Conservation (phyloP, 768 basidiomycete genomes). For the Terana coerulea region DNA sequence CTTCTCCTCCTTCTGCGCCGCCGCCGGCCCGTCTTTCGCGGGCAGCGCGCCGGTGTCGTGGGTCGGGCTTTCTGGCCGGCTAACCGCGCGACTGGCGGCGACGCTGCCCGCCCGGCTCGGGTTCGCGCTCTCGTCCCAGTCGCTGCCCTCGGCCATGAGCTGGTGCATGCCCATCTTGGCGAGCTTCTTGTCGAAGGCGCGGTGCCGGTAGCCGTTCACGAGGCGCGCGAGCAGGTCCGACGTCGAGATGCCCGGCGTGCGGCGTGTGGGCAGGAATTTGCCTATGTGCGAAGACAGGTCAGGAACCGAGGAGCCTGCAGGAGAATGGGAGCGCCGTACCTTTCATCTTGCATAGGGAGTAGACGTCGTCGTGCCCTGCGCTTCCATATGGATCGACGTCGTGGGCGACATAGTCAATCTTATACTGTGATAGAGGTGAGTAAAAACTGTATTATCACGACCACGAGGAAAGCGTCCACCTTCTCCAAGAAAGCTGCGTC, state of each 20-base stretch:
- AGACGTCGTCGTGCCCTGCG: conserved; percentile 83
- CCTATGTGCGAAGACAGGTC: conserved; percentile 41
- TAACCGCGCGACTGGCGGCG: conserved; percentile 3
- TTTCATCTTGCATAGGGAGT: conserved; percentile 71
- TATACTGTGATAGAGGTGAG: conserved; percentile 32
- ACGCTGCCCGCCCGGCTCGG: conserved; percentile 14
- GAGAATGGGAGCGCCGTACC: conserved; percentile 50
- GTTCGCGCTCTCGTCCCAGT: conserved; percentile 27
- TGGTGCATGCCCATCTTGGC: conserved; percentile 81
- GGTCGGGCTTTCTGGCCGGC: conserved; percentile 10
- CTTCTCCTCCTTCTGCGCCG: too few species aligned
- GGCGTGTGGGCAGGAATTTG: conserved; percentile 91
- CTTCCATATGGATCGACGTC: conserved; percentile 87
- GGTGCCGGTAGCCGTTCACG: conserved; percentile 78
- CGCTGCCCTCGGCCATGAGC: conserved; percentile 55
- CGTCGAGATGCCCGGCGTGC: conserved; percentile 93
- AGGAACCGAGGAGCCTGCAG: neutral
- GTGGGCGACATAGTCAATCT: conserved; percentile 97
- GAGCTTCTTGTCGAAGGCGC: conserved; percentile 86
- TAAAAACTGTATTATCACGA: neutral
- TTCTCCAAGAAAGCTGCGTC: conserved; percentile 78
- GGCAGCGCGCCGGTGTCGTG: too few species aligned
- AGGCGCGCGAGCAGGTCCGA: conserved; percentile 91
- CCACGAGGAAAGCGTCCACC: conserved; percentile 14
- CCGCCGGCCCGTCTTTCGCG: too few species aligned